Conservation (phyloP, 2,329 filamentous ascomycete genomes). For the Erysiphe neolycopersici region DNA sequence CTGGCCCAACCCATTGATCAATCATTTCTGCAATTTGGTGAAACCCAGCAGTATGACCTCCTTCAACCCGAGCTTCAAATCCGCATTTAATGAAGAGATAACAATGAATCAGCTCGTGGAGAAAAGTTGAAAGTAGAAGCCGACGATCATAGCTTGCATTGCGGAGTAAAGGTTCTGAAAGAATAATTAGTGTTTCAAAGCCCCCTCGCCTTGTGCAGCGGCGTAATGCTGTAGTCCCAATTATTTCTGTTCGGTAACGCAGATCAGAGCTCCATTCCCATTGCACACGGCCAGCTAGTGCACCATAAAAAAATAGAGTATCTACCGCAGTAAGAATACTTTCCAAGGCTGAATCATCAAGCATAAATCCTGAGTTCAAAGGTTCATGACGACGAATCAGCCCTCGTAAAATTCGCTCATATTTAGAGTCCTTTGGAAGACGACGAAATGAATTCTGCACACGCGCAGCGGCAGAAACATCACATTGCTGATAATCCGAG, state of each 20-base stretch:
- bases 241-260: conserved; percentile 26
- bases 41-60: conserved; percentile 35
- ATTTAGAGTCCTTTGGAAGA: conserved; percentile 3
- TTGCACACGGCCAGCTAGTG: conserved; percentile 26
- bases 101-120: conserved; percentile 41
- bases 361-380: conserved; percentile 20
- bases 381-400: conserved; percentile 24
- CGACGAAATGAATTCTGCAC: conserved; percentile 6
- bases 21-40: conserved; percentile 30
- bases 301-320: conserved; percentile 32
- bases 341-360: conserved; percentile 29
- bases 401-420: conserved; percentile 24
- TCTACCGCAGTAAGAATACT: conserved; percentile 34
- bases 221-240: conserved; percentile 35
- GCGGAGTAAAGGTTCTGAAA: conserved; percentile 31
- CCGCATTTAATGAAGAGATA: conserved; percentile 37
- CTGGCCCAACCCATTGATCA: conserved; percentile 29
- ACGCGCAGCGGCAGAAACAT: conserved; percentile 5
- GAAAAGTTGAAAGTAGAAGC: conserved; percentile 34
- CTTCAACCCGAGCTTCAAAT: conserved; percentile 25
- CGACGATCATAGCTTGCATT: conserved; percentile 25
- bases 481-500: background rate
- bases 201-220: conserved; percentile 16
- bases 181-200: conserved; percentile 34
- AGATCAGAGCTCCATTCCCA: conserved; percentile 32